Percentiles rank a stretch among this genome's conserved stretches.
Evolutionary conservation across 1,284 basidiomycete species (phyloP).

Genomic region (Phenoliferia sp.): DNA sequence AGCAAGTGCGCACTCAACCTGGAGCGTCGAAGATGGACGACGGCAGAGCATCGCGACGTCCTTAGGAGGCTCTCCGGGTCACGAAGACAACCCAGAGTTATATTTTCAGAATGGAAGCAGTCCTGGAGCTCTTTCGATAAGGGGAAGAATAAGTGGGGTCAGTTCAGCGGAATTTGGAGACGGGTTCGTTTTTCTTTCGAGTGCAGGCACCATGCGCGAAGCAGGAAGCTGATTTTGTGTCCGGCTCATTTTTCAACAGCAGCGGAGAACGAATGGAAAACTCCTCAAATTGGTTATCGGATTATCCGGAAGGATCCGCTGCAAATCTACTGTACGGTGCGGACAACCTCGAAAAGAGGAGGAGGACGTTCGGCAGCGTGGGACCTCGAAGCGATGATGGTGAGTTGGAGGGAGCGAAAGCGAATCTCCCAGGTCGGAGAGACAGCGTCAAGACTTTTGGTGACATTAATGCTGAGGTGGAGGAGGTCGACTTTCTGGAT

Average conservation of each 20-base stretch:
- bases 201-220: no score
- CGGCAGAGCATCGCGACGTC: neutral
- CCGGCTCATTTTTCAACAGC: no score
- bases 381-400: neutral
- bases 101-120: neutral
- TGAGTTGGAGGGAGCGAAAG: neutral
- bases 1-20: neutral
- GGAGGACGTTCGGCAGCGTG: neutral
- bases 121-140: no score
- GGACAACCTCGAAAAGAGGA: neutral
- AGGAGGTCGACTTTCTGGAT: no score
- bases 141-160: neutral
- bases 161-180: neutral
- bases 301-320: no score
- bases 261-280: no score
- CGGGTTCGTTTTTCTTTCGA: neutral
- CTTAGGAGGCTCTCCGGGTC: neutral
- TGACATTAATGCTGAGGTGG: neutral
- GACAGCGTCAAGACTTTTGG: neutral
- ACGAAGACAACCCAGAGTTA: neutral
- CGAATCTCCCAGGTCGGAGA: neutral
- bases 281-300: no score
- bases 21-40: neutral
- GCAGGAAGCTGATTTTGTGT: no score
- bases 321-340: neutral